phyloP scores from a whole-genome alignment of 306 rosid species.

The Biancaea sappan region DNA sequence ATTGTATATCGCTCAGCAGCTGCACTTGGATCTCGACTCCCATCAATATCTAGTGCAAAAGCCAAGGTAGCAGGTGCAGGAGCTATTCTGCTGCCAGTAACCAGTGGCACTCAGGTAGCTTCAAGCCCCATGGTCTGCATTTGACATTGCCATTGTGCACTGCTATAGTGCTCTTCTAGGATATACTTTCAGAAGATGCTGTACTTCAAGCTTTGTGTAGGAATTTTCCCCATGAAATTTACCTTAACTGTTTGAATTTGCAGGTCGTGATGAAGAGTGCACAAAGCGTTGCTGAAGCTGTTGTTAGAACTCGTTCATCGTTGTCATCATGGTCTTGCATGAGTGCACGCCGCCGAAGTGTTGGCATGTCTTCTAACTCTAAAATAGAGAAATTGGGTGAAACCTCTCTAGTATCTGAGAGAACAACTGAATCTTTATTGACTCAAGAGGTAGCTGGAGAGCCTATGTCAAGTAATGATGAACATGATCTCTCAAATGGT shows the following conservation, averaged over 20 bases:
- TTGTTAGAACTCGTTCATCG: conserved; percentile 88
- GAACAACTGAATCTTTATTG: conserved; percentile 39
- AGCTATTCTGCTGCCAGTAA: conserved; percentile 80
- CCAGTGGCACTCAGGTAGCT: conserved; percentile 89
- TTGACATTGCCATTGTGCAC: conserved; percentile 3
- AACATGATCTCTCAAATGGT: conserved; percentile 46
- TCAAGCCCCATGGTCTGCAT: conserved; percentile 14
- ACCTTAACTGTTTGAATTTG: conserved; percentile 24
- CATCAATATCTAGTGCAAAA: conserved; percentile 89
- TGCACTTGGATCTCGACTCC: conserved; percentile 87
- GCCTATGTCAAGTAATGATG: conserved; percentile 44
- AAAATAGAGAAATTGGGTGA: conserved; percentile 48
- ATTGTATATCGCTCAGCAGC: conserved; percentile 95
- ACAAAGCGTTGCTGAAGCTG: conserved; percentile 91
- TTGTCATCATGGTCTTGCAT: conserved; percentile 96
- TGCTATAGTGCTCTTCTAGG: conserved; percentile 6
- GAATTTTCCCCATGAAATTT: conserved; percentile 15
- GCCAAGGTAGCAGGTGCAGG: conserved; percentile 94
- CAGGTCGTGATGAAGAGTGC: conserved; percentile 95
- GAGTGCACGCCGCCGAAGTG: conserved; percentile 86
- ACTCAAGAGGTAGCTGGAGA: conserved; percentile 36
- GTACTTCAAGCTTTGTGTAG: not conserved
- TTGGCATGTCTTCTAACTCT: conserved; percentile 45
- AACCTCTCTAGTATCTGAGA: conserved; percentile 51
- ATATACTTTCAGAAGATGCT: conserved; percentile 1